Percentiles rank a stretch among this genome's conserved stretches.
These are phyloP conservation scores for Acacia pycnantha DNA, from an alignment of 331 rosid genomes.

Conservation along the genomic window DNA sequence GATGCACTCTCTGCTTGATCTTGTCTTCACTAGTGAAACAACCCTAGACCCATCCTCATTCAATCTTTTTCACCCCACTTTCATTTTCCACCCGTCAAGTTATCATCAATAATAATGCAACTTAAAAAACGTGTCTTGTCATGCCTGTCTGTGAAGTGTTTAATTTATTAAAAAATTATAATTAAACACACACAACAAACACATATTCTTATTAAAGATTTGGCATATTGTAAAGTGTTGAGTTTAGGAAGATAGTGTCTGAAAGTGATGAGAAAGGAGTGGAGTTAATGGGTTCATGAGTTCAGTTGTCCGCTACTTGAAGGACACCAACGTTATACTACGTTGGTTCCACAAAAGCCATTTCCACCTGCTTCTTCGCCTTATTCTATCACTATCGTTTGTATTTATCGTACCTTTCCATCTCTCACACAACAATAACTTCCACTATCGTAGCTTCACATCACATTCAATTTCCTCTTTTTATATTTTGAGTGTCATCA, in stretches of 20 bases:
- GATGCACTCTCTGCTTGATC: conserved; percentile 68
- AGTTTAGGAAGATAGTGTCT: conserved; percentile 6
- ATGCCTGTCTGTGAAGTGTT: no score
- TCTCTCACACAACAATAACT: not conserved
- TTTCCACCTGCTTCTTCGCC: not conserved
- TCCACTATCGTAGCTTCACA: not conserved
- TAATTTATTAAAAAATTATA: no score
- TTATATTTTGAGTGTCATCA: not conserved
- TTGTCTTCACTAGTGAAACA: conserved; percentile 57
- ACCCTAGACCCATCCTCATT: conserved; percentile 24
- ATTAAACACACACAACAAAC: no score
- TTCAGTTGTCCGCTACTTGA: conserved; percentile 33
- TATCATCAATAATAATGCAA: no score
- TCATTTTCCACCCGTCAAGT: not conserved
- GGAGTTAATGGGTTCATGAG: conserved; percentile 27
- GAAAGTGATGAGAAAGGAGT: conserved; percentile 32
- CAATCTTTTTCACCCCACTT: not conserved
- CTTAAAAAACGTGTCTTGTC: not conserved
- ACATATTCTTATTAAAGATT: not conserved
- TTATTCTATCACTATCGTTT: not conserved
- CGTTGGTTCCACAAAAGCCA: conserved; percentile 21
- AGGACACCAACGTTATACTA: conserved; percentile 30
- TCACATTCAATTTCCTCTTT: not conserved
- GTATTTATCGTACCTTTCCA: not conserved
- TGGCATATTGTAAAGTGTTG: not conserved